These are phyloP conservation scores for Tolypocladium sp. DNA, from an alignment of 2,329 filamentous ascomycete genomes.

Conservation along the genomic window DNA sequence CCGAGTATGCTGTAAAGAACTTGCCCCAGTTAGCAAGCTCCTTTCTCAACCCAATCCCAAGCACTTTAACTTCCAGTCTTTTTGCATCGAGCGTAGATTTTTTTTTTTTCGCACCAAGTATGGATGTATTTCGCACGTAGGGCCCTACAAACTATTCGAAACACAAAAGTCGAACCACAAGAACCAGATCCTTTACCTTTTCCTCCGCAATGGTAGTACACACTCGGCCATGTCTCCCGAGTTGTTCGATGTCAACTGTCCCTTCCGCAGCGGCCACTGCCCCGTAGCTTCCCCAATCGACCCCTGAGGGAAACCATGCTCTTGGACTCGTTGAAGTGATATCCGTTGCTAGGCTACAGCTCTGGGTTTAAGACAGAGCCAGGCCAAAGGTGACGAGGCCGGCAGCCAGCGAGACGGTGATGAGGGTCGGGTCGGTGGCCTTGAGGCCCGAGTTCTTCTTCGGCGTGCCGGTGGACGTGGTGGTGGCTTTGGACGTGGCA, in stretches of 20 bases:
- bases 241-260: background rate
- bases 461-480: background rate
- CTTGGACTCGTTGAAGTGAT: too few relatives aligned
- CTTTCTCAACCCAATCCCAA: too few relatives aligned
- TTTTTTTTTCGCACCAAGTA: background rate
- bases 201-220: background rate
- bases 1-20: too few relatives aligned
- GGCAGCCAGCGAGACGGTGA: background rate
- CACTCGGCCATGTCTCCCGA: background rate
- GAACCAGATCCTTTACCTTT: background rate
- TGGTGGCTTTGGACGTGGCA: background rate
- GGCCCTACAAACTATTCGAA: background rate
- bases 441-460: background rate
- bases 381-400: constrained; percentile 1
- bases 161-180: background rate
- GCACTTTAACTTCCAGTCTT: background rate
- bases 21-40: too few relatives aligned
- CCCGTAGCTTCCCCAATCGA: background rate
- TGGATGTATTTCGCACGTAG: background rate
- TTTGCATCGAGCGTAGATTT: background rate
- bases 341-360: background rate
- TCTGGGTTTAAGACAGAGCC: background rate
- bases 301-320: background rate
- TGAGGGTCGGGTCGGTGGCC: background rate
- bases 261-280: background rate